These are phyloP conservation scores for Agaricales sp. DNA, from an alignment of 1,284 basidiomycete genomes.

Conservation along the genomic window DNA sequence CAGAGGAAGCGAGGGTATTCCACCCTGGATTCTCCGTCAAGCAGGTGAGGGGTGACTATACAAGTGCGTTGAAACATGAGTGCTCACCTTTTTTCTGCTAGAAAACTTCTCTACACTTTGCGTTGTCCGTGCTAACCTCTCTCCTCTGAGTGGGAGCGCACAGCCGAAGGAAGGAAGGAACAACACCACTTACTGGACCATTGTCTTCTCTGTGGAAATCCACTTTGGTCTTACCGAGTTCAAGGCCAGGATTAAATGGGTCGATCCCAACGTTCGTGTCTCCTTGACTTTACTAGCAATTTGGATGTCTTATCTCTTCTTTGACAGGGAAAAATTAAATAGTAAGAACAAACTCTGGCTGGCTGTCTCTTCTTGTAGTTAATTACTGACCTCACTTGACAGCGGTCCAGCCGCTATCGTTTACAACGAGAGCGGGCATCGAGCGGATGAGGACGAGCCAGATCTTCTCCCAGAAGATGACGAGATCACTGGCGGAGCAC, in stretches of 20 bases:
- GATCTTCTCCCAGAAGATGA: conserved; percentile 17
- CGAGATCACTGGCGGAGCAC: not conserved
- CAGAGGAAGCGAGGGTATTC: conserved; percentile 53
- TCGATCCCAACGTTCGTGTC: conserved; percentile 42
- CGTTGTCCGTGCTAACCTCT: conserved; percentile 65
- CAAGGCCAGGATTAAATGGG: conserved; percentile 71
- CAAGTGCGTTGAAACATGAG: conserved; percentile 6
- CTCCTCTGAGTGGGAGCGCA: conserved; percentile 56
- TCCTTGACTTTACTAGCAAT: conserved; percentile 16
- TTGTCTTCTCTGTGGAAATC: conserved; percentile 72
- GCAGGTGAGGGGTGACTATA: conserved; percentile 30
- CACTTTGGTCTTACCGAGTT: conserved; percentile 75
- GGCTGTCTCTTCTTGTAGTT: not conserved
- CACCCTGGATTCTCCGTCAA: conserved; percentile 61
- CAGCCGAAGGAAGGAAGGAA: conserved; percentile 50
- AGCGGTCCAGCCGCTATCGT: conserved; percentile 72
- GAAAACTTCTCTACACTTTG: conserved; percentile 69
- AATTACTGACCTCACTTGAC: conserved; percentile 7
- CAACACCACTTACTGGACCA: conserved; percentile 68
- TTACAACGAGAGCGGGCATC: conserved; percentile 67
- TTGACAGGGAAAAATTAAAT: conserved; percentile 45
- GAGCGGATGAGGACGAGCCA: conserved; percentile 59
- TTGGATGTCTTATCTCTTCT: conserved; percentile 4
- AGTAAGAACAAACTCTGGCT: conserved; percentile 32
- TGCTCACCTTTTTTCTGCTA: conserved; percentile 12